Conservation (phyloP, 148 eudicot genomes). For the Spergularia bocconei region DNA sequence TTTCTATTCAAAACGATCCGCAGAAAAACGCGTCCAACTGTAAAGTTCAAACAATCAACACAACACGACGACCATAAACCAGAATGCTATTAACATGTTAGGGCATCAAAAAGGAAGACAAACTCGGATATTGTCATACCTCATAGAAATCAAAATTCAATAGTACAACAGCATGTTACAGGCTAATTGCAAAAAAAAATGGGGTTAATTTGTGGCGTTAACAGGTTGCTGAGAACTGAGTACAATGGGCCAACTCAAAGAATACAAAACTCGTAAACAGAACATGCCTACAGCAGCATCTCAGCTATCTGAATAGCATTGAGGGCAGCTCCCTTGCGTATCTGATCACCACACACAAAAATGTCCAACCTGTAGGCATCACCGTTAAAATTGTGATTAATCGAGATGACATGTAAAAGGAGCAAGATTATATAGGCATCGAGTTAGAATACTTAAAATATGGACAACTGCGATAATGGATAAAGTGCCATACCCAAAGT, state of each 20-base stretch:
- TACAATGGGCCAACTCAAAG: slow-evolving; percentile 6
- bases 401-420: background rate
- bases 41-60: background rate
- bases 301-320: slow-evolving; percentile 97
- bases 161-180: slow-evolving; percentile 13
- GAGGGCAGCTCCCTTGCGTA: slow-evolving; percentile 95
- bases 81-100: background rate
- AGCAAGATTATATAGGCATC: background rate
- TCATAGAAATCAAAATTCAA: background rate
- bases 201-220: background rate
- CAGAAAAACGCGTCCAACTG: too few species aligned
- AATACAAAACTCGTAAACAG: slow-evolving; percentile 15
- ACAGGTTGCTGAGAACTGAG: background rate
- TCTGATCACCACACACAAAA: slow-evolving; percentile 98
- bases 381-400: background rate
- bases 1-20: too few species aligned
- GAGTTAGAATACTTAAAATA: background rate
- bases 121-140: background rate
- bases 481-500: slow-evolving; percentile 45
- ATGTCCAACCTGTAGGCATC: slow-evolving; percentile 68
- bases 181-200: slow-evolving; percentile 16
- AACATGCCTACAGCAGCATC: slow-evolving; percentile 56
- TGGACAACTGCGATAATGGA: too few species aligned
- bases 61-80: background rate
- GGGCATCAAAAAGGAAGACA: background rate